phyloP scores from a whole-genome alignment of 345 rosid genomes.

The Carallia brachiata region DNA sequence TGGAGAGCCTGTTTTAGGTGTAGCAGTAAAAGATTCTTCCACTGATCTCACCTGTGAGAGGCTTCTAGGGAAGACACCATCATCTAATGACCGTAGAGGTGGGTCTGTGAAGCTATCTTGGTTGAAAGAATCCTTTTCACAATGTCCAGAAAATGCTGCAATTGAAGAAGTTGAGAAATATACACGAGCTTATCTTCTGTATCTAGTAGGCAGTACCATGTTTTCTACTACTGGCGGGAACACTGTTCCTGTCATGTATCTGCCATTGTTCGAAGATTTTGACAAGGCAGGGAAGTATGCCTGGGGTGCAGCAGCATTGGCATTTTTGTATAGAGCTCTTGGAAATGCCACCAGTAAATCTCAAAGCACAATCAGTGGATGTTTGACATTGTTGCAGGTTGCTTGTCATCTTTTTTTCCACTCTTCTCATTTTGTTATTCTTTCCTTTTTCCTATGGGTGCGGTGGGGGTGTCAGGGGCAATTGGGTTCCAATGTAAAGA shows the following conservation, averaged over 20 bases:
- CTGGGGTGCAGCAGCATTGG: slow-evolving; percentile 94
- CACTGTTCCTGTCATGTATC: slow-evolving; percentile 94
- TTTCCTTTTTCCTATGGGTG: not conserved
- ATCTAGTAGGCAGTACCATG: slow-evolving; percentile 87
- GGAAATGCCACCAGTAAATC: slow-evolving; percentile 93
- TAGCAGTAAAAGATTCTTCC: slow-evolving; percentile 53
- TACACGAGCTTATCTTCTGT: slow-evolving; percentile 85
- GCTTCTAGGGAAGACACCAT: slow-evolving; percentile 67
- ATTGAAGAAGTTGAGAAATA: slow-evolving; percentile 54
- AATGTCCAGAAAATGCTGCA: slow-evolving; percentile 62
- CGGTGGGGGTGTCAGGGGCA: not conserved
- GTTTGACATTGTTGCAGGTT: slow-evolving; percentile 91
- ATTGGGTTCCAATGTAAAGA: not conserved
- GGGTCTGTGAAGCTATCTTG: slow-evolving; percentile 96
- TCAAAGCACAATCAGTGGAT: slow-evolving; percentile 92
- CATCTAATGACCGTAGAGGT: slow-evolving; percentile 75
- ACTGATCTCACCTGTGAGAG: slow-evolving; percentile 63
- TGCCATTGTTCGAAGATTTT: slow-evolving; percentile 76
- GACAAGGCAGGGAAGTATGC: slow-evolving; percentile 81
- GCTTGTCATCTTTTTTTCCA: slow-evolving; percentile 1
- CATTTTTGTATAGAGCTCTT: slow-evolving; percentile 88
- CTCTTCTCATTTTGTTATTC: not conserved
- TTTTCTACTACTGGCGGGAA: slow-evolving; percentile 93
- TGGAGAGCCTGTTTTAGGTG: slow-evolving; percentile 82
- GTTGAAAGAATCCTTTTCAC: slow-evolving; percentile 83